Evolutionary conservation across 441 rosid genomes (phyloP), one percentile per base, ranked within the genome.

Genomic region (Isatis lusitanica): DNA sequence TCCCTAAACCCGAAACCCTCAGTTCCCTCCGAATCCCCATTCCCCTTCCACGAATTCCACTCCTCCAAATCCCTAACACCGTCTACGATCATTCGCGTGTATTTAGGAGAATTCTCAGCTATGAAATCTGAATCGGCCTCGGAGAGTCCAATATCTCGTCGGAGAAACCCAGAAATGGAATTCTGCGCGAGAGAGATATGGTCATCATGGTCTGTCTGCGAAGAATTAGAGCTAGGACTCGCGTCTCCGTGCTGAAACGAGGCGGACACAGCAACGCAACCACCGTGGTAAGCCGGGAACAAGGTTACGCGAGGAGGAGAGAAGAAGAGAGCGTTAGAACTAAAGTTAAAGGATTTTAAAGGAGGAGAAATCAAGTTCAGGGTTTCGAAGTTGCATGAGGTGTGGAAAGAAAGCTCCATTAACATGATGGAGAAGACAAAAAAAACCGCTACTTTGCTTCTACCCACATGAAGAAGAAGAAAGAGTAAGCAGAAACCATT

Each of bases 11-110:
- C 74, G 74, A 62, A 66, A 64, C 74, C 83, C 70, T 13, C 71
- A 18, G 30, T 74, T n/a, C 57, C 79, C 28, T 80, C 84, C 10
- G 44, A 57, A 31, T 43, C 70, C 17, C 47, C 70, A 33, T 6
- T 81, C 51, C 76, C 81, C 13, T 73, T 81, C 87, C 87, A 87
- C 15, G 84, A 61, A 65, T 68, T 83, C 92, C 88, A 87, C 57
- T 90, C 95, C 35, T 94, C 96, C 82, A 94, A 79, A 35, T 94
- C 98, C 72, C 70, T 75, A 13, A 90, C 92, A 53, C 86, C 71
- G 3, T 87, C 90, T 9, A 83, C 63, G 26, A 94, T 74, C 91
- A 87, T 86, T 58, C 68, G 72, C 39, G 85, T 75, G 73, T 88
- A 92, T 24, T 82, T 82, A 11, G 87, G 91, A 42, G 85, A 90